phyloP scores from a whole-genome alignment of 306 rosid genomes.

The Vigna angularis region DNA sequence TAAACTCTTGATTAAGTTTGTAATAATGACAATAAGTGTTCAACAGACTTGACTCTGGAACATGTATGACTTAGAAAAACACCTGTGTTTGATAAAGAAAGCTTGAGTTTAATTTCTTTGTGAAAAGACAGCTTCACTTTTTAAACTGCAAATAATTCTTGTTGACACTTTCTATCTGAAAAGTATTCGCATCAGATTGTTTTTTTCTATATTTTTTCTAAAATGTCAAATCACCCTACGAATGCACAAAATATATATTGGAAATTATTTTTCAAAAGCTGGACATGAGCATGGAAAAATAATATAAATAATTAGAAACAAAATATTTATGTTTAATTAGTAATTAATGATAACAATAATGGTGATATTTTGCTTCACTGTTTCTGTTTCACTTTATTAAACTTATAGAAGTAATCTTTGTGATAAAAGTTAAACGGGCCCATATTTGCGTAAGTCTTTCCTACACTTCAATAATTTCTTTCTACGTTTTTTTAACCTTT shows the following conservation, averaged over 20 bases:
- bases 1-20: neutral
- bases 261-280: neutral
- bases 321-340: neutral
- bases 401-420: too few relatives aligned
- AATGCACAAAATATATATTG: neutral
- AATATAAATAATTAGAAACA: neutral
- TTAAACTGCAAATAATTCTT: neutral
- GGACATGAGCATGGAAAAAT: neutral
- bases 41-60: too few relatives aligned
- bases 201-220: neutral
- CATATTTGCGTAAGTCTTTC: too few relatives aligned
- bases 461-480: too few relatives aligned
- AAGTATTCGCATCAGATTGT: neutral
- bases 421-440: too few relatives aligned
- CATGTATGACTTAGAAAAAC: too few relatives aligned
- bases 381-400: too few relatives aligned
- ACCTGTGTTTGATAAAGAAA: neutral
- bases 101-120: neutral
- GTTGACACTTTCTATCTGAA: neutral
- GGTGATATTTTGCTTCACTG: too few relatives aligned
- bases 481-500: too few relatives aligned
- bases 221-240: neutral
- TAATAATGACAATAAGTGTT: neutral
- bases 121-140: neutral
- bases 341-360: neutral